Evolutionary conservation across 257 asterid species (phyloP), one percentile per base, ranked within the genome.

Genomic region (Ligustrum vulgare): DNA sequence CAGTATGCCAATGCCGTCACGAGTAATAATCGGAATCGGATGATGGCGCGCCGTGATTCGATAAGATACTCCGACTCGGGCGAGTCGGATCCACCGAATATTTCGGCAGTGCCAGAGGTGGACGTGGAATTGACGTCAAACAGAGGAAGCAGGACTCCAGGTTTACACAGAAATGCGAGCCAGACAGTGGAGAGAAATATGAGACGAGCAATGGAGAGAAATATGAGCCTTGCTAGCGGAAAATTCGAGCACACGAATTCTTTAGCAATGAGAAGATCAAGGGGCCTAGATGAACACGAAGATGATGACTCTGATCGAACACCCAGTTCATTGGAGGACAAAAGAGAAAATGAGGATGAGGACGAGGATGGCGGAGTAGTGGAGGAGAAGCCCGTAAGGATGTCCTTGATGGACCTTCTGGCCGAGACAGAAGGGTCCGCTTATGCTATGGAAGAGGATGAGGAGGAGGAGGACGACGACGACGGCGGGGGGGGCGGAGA

Each of bases 361-460:
- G 81, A 80, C 3, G 69, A 10, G 4, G 63, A 37, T 12, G 75
- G 78, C 4, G 43, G 79, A 1, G 71, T 75, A 6, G 18, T 0
- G 43, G 74, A 15, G 54, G 83, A 36, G 74, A 69, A 66, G 71
- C 79, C 67, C 31, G 91, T 68, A 70, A 89, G 89, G 78, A 89
- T 87, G 91, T 93, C 98, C 31, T 31, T 93, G 84, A 84, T 93
- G 96, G 86, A 96, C 70, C 78, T 93, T 71, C 70, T 92, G 85
- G 93, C 89, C 47, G 98, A 89, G 82, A 73, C 85, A 0, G 97
- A 89, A 33, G 87, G 86, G 2, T 80, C 91, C 35, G 79, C 86
- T 10, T 86, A 74, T 49, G 75, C 77, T 77, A 74, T 89, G 82
- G 91, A 77, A 8, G 91, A 81, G n/a, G 97, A 89, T 0, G 90